A percentile compares a stretch with the other conserved stretches of the same genome.
Evolutionary conservation across 139 green algal genomes (phyloP).

Genomic region (Closterium sp.): DNA sequence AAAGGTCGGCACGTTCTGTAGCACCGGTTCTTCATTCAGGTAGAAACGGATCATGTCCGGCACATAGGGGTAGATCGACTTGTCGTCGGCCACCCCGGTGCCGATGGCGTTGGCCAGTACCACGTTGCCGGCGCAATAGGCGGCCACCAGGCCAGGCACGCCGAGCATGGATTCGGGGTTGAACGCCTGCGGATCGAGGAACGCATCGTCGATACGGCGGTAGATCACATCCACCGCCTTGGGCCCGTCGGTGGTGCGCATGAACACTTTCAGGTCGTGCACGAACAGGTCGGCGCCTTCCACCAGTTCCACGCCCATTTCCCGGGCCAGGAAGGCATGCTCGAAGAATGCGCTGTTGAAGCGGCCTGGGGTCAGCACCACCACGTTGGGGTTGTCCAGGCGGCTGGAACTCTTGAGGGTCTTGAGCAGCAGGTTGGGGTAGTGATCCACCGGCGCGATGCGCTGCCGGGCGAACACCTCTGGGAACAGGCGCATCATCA

Average conservation of each 20-base stretch:
- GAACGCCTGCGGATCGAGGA: not conserved
- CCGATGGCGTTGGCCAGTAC: not conserved
- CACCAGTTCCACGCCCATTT: not conserved
- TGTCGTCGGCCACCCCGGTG: not conserved
- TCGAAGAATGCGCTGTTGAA: not conserved
- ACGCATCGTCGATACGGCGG: not conserved
- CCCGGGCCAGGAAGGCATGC: not conserved
- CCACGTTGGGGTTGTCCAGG: not conserved
- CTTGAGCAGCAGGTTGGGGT: not conserved
- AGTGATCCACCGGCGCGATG: not conserved
- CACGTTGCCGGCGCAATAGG: not conserved
- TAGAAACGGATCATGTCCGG: not conserved
- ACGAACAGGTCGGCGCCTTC: not conserved
- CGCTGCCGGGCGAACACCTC: not conserved
- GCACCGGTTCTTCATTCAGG: not conserved
- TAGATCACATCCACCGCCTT: not conserved
- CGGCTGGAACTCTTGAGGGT: no score
- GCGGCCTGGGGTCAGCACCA: not conserved
- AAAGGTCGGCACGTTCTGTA: constrained; percentile 3
- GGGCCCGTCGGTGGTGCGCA: not conserved
- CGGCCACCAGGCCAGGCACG: not conserved
- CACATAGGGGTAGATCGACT: not conserved
- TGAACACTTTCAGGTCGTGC: not conserved
- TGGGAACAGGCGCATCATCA: not conserved
- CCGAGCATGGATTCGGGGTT: not conserved